Percentiles rank a stretch among this genome's conserved stretches.
These are phyloP conservation scores for Hymenoscyphus repandus DNA, from an alignment of 2,329 filamentous ascomycete species.

Conservation along the genomic window DNA sequence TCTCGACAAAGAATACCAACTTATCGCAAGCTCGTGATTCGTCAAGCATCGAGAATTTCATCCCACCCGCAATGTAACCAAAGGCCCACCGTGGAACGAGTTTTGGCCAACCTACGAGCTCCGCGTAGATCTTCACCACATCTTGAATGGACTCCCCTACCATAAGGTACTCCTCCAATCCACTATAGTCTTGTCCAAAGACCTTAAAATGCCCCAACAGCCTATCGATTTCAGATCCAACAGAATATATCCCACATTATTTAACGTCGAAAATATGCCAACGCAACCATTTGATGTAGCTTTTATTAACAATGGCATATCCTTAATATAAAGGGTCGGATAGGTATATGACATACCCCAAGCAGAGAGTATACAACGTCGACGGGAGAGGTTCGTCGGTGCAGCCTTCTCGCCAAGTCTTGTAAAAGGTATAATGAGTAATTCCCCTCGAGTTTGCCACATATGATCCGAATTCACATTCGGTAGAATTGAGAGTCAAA, in stretches of 20 bases:
- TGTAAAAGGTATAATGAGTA: constrained; percentile 60
- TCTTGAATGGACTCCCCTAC: constrained; percentile 62
- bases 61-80: constrained; percentile 65
- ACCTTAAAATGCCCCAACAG: constrained; percentile 73
- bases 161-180: constrained; percentile 66
- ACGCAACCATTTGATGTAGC: constrained; percentile 59
- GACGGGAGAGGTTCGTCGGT: constrained; percentile 71
- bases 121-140: constrained; percentile 60
- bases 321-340: constrained; percentile 72
- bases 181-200: constrained; percentile 66
- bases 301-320: constrained; percentile 68
- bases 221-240: constrained; percentile 70
- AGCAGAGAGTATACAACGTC: constrained; percentile 68
- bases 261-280: constrained; percentile 62
- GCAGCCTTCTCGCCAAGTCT: constrained; percentile 63
- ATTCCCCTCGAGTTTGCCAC: constrained; percentile 55
- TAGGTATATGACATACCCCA: constrained; percentile 66
- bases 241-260: constrained; percentile 58
- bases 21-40: constrained; percentile 50
- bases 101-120: constrained; percentile 62
- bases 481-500: no score
- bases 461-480: constrained; percentile 53
- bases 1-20: constrained; percentile 24
- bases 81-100: constrained; percentile 68
- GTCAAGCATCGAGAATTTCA: constrained; percentile 55